Conservation (phyloP, 306 rosid genomes). For the Pueraria montana region DNA sequence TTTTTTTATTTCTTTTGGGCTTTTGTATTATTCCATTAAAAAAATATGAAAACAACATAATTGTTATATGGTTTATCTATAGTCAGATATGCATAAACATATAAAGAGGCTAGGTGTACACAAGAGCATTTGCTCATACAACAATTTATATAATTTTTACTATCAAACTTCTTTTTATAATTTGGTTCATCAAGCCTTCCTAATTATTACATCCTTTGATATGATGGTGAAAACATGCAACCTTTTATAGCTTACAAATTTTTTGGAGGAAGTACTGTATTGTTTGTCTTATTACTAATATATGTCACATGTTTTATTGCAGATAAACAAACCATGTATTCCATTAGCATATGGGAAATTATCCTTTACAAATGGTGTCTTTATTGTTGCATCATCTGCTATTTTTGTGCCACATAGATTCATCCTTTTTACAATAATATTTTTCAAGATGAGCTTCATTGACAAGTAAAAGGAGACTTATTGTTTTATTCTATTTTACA, state of each 20-base stretch:
- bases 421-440: background rate
- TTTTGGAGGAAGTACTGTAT: background rate
- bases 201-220: background rate
- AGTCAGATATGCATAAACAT: background rate
- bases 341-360: background rate
- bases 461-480: background rate
- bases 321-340: background rate
- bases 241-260: background rate
- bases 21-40: background rate
- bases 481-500: background rate
- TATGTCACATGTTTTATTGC: background rate
- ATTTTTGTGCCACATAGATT: background rate
- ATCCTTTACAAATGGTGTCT: background rate
- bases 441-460: background rate
- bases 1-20: background rate
- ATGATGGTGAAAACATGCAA: background rate
- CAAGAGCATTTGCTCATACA: background rate
- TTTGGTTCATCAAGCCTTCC: background rate
- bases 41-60: background rate
- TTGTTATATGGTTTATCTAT: background rate
- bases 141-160: slow-evolving; percentile 2
- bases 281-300: background rate
- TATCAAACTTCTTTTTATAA: background rate
- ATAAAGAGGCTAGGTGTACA: background rate
- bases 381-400: background rate